Conservation (phyloP, 192 early-diverging fungal genomes). For the Podochytrium sp. region DNA sequence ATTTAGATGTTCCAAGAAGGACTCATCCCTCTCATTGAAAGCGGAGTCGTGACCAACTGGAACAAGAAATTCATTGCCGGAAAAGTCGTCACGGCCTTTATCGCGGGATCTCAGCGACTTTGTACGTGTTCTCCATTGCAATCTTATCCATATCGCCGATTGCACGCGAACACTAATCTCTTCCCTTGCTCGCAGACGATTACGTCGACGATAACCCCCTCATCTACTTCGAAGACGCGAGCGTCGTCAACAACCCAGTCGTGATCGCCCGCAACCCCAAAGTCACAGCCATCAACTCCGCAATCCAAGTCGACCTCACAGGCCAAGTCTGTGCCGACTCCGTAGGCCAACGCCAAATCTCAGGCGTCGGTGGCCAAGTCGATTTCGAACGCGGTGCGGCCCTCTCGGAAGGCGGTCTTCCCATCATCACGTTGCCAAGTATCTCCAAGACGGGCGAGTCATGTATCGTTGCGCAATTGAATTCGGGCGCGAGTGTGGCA, state of each 20-base stretch:
- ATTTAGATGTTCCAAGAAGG: conserved; percentile 57
- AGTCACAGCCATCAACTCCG: conserved; percentile 57
- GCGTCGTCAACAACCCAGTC: conserved; percentile 50
- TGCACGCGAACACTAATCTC: no score
- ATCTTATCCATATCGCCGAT: no score
- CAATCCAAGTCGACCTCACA: conserved; percentile 56
- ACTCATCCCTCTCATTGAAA: conserved; percentile 47
- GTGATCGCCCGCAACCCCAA: conserved; percentile 52
- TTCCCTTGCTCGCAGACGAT: no score
- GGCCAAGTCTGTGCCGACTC: conserved; percentile 58
- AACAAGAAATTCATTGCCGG: conserved; percentile 44
- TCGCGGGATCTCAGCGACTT: conserved; percentile 33
- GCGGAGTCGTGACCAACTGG: conserved; percentile 50
- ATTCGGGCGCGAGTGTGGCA: conserved; percentile 48
- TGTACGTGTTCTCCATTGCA: no score
- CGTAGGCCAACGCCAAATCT: conserved; percentile 47
- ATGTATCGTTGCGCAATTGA: conserved; percentile 44
- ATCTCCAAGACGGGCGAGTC: conserved; percentile 42
- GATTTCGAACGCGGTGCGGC: conserved; percentile 61
- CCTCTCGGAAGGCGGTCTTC: conserved; percentile 46
- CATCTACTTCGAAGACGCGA: conserved; percentile 44
- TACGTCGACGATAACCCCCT: conserved; percentile 55
- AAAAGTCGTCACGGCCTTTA: conserved; percentile 48
- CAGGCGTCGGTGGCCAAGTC: conserved; percentile 57
- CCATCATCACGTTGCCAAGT: conserved; percentile 54